Percentiles rank a stretch among this genome's conserved stretches.
These are phyloP conservation scores for Blastobotrys buckinghamii DNA, from an alignment of 1,139 yeast genomes.

Conservation along the genomic window DNA sequence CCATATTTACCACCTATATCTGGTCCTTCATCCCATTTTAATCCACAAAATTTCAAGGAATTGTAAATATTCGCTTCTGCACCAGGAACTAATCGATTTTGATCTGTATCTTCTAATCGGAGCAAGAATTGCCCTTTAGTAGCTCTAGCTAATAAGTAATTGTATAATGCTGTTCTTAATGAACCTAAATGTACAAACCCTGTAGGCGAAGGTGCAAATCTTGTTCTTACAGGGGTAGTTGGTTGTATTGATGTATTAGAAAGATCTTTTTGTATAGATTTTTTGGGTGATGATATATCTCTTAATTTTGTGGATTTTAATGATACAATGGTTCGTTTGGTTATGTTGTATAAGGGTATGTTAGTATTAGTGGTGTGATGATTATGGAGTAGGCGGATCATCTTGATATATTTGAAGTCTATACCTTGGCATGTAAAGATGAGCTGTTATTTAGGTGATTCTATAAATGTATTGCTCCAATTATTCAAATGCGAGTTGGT, in stretches of 20 bases:
- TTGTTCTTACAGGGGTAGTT: constrained; percentile 62
- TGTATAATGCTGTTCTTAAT: constrained; percentile 84
- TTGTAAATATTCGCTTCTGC: constrained; percentile 81
- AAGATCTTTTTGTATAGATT: not conserved
- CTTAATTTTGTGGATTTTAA: constrained; percentile 9
- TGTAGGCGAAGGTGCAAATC: constrained; percentile 98
- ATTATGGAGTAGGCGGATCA: too few relatives aligned
- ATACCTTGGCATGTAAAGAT: too few relatives aligned
- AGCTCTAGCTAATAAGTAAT: constrained; percentile 70
- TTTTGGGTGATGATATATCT: not conserved
- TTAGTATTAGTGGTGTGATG: too few relatives aligned
- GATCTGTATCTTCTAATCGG: constrained; percentile 91
- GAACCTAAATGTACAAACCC: constrained; percentile 92
- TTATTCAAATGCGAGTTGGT: too few relatives aligned
- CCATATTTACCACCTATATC: constrained; percentile 56
- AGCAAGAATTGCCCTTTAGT: constrained; percentile 78
- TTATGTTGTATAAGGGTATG: too few relatives aligned
- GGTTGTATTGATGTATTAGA: not conserved
- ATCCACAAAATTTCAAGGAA: constrained; percentile 70
- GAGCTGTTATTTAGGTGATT: too few relatives aligned
- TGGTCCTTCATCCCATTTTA: constrained; percentile 81
- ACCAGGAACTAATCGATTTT: constrained; percentile 61
- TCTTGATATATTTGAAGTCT: too few relatives aligned
- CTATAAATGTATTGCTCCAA: too few relatives aligned
- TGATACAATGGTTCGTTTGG: not conserved